Conservation (phyloP, 2,329 filamentous ascomycete species). For the Lachnellula arida region DNA sequence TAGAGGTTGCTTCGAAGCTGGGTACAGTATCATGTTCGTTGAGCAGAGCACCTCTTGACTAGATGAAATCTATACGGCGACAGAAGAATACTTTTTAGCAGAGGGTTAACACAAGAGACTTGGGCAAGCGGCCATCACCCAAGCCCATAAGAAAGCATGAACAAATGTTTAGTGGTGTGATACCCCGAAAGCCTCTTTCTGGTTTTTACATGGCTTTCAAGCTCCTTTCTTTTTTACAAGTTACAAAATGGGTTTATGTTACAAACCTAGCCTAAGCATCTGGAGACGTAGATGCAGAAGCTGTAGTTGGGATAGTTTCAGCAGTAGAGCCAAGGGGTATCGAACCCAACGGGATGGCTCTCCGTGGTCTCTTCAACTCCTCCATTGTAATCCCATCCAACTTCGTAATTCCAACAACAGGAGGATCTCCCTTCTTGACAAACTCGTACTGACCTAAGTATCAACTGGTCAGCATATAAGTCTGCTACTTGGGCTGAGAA, state of each 20-base stretch:
- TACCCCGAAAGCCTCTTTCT: too few relatives aligned
- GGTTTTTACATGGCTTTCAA: neutral
- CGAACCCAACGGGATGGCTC: constrained; percentile 32
- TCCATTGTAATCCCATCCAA: constrained; percentile 77
- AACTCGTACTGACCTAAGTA: constrained; percentile 76
- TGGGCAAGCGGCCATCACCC: too few relatives aligned
- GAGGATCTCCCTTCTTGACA: constrained; percentile 84
- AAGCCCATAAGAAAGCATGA: too few relatives aligned
- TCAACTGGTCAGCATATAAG: constrained; percentile 22
- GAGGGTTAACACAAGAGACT: too few relatives aligned
- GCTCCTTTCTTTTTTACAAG: neutral
- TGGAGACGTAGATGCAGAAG: constrained; percentile 25
- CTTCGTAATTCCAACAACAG: constrained; percentile 90
- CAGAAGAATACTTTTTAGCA: too few relatives aligned
- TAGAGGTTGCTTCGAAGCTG: neutral
- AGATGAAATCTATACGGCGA: too few relatives aligned
- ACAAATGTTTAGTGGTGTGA: too few relatives aligned
- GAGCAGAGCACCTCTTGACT: too few relatives aligned
- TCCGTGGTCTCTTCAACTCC: constrained; percentile 74
- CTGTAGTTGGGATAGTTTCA: constrained; percentile 15
- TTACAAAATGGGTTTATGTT: neutral
- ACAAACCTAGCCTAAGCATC: constrained; percentile 19
- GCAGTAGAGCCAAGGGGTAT: constrained; percentile 16
- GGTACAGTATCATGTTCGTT: too few relatives aligned
- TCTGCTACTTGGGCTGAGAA: neutral